Base-by-base conservation (phyloP, 129 eudicot species). In the Scalesia atractyloides region DNA sequence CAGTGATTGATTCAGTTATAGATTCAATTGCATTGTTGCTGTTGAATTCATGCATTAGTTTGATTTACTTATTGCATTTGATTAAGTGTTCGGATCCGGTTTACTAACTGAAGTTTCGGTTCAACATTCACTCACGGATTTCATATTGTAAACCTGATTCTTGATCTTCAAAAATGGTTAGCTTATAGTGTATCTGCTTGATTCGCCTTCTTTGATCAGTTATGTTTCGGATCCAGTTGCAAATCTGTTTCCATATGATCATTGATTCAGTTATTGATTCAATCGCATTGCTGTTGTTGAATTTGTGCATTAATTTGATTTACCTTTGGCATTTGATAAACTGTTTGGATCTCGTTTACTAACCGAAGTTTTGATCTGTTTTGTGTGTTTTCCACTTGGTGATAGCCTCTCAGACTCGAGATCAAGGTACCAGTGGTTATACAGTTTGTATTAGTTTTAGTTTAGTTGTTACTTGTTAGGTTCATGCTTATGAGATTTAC, bases 401-500 rank as follows among this genome's bases (percentile, higher is more conserved):
- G 64, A 68, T 88, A 94, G 98, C 98, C 98, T 80, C 97, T 86
- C 81, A 85, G 97, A 79, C 87, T 94, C 64, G 96, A 90, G 72
- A 94, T 94, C 85, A 94, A 94, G 98, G 98, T 94, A 88, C 63
- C 68, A 8, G 33, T 26, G 18, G 33, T 24, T 74, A 26, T 61
- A 34, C 16, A 18, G 48, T 62, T 39, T 76, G 67, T 18, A 70
- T 56, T 61, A 50, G 66, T 8, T 41, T 22, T 64, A 69, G 19
- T 17, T 41, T 7, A 41, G 46, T 41, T 41, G 11, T 41, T 41
- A 41, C 1, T 41, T 66, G 52, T 34, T 62, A 15, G 1, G 43
- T 47, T 39, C 46, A 15, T 80, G 76, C 69, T 86, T 50, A 76
- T 26, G 16, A 59, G 57, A 65, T 20, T 51, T 33, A 15, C 57